A percentile compares a stretch with the other conserved stretches of the same genome.
These are phyloP conservation scores for Tylopilus sp. DNA, from an alignment of 768 basidiomycete species.

Conservation along the genomic window DNA sequence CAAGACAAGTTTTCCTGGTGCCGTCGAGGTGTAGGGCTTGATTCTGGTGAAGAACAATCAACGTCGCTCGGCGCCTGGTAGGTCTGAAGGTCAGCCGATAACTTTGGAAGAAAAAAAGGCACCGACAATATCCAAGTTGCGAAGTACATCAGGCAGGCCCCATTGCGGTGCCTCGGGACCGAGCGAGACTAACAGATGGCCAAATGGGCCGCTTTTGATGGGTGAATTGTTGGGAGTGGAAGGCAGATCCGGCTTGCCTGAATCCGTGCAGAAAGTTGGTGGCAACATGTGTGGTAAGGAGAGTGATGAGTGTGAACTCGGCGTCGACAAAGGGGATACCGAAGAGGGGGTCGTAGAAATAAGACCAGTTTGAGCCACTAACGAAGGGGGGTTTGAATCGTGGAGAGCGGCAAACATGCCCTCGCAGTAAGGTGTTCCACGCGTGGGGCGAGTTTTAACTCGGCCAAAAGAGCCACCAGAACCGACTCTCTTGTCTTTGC, in stretches of 20 bases:
- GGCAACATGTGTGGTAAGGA: slow-evolving; percentile 16
- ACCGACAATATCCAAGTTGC: slow-evolving; percentile 31
- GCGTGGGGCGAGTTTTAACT: slow-evolving; percentile 28
- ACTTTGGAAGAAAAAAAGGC: not conserved
- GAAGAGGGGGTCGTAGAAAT: not conserved
- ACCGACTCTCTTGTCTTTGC: slow-evolving; percentile 32
- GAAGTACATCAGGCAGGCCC: slow-evolving; percentile 19
- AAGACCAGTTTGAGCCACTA: slow-evolving; percentile 1
- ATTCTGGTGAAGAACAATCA: slow-evolving; percentile 13
- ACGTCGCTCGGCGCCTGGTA: slow-evolving; percentile 26
- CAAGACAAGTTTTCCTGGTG: not conserved
- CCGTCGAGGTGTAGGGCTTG: not conserved
- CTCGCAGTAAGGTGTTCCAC: slow-evolving; percentile 7
- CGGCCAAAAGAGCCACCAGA: slow-evolving; percentile 30
- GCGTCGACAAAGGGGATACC: slow-evolving; percentile 3
- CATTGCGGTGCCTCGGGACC: slow-evolving; percentile 20
- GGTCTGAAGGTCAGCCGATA: slow-evolving; percentile 1
- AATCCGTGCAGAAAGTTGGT: slow-evolving; percentile 7
- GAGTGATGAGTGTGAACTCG: slow-evolving; percentile 12
- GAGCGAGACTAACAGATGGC: slow-evolving; percentile 20
- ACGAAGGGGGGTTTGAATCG: slow-evolving; percentile 2
- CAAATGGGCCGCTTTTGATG: slow-evolving; percentile 3
- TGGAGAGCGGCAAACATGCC: slow-evolving; percentile 13
- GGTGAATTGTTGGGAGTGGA: slow-evolving; percentile 15
- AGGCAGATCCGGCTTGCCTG: not conserved